phyloP scores from a whole-genome alignment of 768 basidiomycete species.

The Myochromella boudieri region DNA sequence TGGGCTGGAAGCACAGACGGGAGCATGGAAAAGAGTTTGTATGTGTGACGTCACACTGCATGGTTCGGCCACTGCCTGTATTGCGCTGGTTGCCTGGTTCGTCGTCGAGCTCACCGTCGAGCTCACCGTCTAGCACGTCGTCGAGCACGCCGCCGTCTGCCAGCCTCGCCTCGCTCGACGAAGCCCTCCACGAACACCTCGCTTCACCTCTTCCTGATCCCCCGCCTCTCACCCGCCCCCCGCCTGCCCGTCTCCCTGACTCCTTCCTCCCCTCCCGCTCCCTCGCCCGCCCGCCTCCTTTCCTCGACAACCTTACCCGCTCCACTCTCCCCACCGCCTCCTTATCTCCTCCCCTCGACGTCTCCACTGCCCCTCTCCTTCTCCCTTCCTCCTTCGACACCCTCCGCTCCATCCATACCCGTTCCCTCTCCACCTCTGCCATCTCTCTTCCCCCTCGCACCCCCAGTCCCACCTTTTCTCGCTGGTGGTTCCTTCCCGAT shows the following conservation, averaged over 20 bases:
- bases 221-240: conserved; percentile 42
- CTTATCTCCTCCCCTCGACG: conserved; percentile 41
- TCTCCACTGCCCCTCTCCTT: conserved; percentile 31
- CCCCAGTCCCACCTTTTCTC: conserved; percentile 24
- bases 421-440: conserved; percentile 24
- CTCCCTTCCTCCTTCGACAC: conserved; percentile 55
- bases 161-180: conserved; percentile 38
- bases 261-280: conserved; percentile 22
- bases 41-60: conserved; percentile 33
- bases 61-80: conserved; percentile 27
- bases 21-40: conserved; percentile 26
- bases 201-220: conserved; percentile 18
- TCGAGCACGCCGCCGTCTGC: conserved; percentile 40
- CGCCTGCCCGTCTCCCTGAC: conserved; percentile 29
- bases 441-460: conserved; percentile 14
- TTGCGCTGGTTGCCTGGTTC: conserved; percentile 46
- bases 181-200: conserved; percentile 47
- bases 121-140: conserved; percentile 21
- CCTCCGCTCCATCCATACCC: conserved; percentile 44
- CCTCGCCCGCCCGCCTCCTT: conserved; percentile 47
- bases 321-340: conserved; percentile 65
- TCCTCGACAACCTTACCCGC: conserved; percentile 55
- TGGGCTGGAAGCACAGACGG: conserved; percentile 51
- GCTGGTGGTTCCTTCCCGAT: conserved; percentile 57
- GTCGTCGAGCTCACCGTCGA: no score